phyloP scores from a whole-genome alignment of 331 rosid species.

The Arachis monticola region DNA sequence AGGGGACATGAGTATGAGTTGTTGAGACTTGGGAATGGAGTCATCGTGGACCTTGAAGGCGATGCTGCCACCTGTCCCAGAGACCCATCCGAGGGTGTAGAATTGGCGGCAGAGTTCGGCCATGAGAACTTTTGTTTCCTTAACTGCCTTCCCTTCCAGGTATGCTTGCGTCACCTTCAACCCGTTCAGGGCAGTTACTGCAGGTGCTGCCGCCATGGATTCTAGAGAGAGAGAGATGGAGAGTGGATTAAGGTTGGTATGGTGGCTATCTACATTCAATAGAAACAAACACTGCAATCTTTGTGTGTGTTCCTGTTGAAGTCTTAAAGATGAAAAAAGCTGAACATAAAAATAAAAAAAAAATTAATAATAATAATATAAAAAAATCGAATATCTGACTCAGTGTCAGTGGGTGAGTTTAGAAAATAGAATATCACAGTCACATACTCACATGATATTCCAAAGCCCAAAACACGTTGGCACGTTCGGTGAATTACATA shows the following conservation, averaged over 20 bases:
- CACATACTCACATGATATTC: too few species aligned
- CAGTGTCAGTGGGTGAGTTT: too few species aligned
- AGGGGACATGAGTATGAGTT: conserved; percentile 83
- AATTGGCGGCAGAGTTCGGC: conserved; percentile 94
- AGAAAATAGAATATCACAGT: too few species aligned
- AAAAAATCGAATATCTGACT: neutral
- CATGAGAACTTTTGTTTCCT: conserved; percentile 71
- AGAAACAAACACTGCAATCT: neutral
- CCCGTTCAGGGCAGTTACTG: conserved; percentile 47
- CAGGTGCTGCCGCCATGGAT: conserved; percentile 46
- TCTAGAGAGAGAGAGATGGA: conserved; percentile 29
- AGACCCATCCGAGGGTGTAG: conserved; percentile 91
- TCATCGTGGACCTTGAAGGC: conserved; percentile 82
- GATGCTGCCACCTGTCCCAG: conserved; percentile 97
- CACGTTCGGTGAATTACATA: too few species aligned
- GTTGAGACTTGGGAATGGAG: conserved; percentile 71
- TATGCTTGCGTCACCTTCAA: conserved; percentile 63
- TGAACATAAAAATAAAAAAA: too few species aligned
- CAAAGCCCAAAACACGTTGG: too few species aligned
- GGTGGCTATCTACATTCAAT: neutral
- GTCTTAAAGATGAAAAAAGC: neutral
- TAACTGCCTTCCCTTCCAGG: conserved; percentile 67
- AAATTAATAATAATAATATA: neutral
- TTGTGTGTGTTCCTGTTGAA: too few species aligned
- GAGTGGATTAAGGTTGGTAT: neutral